Percentiles rank a stretch among this genome's conserved stretches.
These are phyloP conservation scores for Thymus quinquecostatus DNA, from an alignment of 257 asterid species.

Conservation along the genomic window DNA sequence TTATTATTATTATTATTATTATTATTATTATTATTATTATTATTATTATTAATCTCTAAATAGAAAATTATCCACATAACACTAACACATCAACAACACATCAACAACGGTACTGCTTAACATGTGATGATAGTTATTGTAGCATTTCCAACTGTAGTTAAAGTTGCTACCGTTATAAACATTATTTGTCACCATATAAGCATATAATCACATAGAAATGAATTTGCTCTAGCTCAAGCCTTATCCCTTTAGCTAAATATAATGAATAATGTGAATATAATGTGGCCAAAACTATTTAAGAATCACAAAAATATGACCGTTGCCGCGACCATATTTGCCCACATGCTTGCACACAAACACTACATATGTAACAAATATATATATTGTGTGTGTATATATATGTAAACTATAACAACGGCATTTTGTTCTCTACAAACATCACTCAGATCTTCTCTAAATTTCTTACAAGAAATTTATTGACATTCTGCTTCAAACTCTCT, in stretches of 20 bases:
- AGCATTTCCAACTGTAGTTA: no score
- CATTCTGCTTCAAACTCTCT: constrained; percentile 14
- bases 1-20: no score
- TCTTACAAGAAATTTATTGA: constrained; percentile 15
- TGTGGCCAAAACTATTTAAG: neutral
- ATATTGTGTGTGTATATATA: neutral
- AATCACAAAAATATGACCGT: constrained; percentile 66
- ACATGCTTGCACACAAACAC: neutral
- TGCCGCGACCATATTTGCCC: constrained; percentile 28
- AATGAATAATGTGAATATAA: neutral
- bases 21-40: neutral
- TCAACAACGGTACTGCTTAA: no score
- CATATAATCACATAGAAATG: neutral
- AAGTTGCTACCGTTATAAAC: neutral
- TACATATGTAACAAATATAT: neutral
- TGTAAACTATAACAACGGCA: neutral
- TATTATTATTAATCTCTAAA: neutral
- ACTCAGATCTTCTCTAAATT: constrained; percentile 19
- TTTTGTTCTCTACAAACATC: constrained; percentile 20
- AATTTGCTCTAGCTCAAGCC: constrained; percentile 7
- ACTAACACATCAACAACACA: no score
- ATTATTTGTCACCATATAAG: neutral
- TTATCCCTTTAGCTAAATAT: neutral
- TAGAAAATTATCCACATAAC: no score
- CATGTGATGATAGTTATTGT: no score